These are phyloP conservation scores for Plantago elongata DNA, from an alignment of 257 asterid species.

Conservation along the genomic window DNA sequence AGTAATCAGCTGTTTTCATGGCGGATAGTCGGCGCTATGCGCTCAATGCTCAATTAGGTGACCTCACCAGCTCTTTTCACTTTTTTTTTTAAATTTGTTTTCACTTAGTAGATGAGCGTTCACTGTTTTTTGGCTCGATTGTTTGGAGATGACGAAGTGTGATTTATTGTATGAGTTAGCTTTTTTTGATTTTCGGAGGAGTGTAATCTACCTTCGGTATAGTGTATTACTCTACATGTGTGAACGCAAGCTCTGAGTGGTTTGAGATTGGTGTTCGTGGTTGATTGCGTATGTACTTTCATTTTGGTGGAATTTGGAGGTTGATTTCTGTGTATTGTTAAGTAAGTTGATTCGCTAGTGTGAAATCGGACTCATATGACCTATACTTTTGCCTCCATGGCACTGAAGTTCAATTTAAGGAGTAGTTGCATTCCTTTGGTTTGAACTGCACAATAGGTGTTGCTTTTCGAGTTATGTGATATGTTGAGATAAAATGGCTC, in stretches of 20 bases:
- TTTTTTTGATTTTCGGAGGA: constrained; percentile 1
- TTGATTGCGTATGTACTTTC: neutral
- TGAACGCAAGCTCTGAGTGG: constrained; percentile 14
- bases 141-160: neutral
- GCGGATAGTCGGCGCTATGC: constrained; percentile 46
- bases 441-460: neutral
- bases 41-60: constrained; percentile 58
- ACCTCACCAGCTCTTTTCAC: neutral
- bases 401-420: neutral
- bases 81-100: neutral
- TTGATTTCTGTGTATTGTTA: neutral
- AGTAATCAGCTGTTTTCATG: constrained; percentile 25
- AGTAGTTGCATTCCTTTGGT: neutral
- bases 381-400: neutral
- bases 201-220: no score
- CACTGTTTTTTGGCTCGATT: neutral
- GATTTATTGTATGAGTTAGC: constrained; percentile 9
- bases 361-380: no score
- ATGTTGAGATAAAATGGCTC: neutral
- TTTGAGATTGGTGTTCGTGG: constrained; percentile 1
- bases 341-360: no score
- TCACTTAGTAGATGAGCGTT: no score
- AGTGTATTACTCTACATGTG: neutral
- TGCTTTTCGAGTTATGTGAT: neutral
- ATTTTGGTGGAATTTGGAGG: neutral